phyloP scores from a whole-genome alignment of 208 protist species.

The Acanthamoeba culbertsoni region DNA sequence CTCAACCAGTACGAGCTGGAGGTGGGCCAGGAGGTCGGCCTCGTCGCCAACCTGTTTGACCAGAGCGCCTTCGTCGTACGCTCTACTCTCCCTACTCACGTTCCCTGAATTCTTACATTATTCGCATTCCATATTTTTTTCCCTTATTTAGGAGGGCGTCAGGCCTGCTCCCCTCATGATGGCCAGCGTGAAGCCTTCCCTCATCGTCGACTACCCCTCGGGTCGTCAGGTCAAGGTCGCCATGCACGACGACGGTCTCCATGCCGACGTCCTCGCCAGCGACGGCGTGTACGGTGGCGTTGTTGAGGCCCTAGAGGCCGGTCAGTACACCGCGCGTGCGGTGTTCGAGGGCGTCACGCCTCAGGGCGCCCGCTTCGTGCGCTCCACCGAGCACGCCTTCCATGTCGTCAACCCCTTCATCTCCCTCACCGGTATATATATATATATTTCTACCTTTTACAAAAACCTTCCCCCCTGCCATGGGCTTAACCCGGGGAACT shows the following conservation, averaged over 20 bases:
- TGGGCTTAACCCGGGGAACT: background rate
- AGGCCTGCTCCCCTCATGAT: background rate
- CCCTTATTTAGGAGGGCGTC: background rate
- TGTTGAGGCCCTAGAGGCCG: slow-evolving; percentile 22
- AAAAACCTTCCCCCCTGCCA: background rate
- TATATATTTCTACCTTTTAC: background rate
- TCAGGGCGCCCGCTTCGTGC: background rate
- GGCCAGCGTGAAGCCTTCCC: background rate
- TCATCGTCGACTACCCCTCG: background rate
- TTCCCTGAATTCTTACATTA: background rate
- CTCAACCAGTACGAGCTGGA: slow-evolving; percentile 38
- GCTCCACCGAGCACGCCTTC: slow-evolving; percentile 67
- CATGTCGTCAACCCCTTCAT: slow-evolving; percentile 56
- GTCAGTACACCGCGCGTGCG: slow-evolving; percentile 51
- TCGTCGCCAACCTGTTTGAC: background rate
- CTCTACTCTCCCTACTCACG: background rate
- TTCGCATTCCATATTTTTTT: background rate
- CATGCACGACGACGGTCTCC: slow-evolving; percentile 72
- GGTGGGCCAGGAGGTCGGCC: slow-evolving; percentile 20
- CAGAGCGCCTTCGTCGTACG: background rate
- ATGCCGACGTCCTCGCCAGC: slow-evolving; percentile 36
- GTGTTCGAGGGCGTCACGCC: background rate
- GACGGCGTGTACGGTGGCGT: slow-evolving; percentile 69
- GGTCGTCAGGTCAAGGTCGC: background rate
- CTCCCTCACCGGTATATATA: slow-evolving; percentile 54